Evolutionary conservation across 192 early-diverging fungal genomes (phyloP).

Genomic region (Cetraspora pellucida): DNA sequence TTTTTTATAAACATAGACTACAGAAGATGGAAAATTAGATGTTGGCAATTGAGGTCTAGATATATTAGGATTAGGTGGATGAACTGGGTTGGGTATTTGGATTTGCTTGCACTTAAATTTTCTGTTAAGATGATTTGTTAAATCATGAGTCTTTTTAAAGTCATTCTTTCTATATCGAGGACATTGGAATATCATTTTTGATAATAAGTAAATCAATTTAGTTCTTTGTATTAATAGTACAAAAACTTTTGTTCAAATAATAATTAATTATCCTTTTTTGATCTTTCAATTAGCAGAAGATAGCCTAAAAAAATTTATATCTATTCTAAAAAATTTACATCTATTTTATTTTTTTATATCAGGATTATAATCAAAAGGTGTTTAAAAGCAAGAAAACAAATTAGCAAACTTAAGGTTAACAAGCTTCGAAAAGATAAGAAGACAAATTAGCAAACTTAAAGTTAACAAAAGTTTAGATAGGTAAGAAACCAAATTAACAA

Average conservation of each 20-base stretch:
- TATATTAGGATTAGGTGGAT: not conserved
- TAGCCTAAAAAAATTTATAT: too few relatives aligned
- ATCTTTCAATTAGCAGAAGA: too few relatives aligned
- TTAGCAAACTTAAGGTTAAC: too few relatives aligned
- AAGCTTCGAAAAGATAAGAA: too few relatives aligned
- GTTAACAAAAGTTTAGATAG: too few relatives aligned
- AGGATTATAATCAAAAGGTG: too few relatives aligned
- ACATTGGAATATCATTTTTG: not conserved
- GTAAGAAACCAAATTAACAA: too few relatives aligned
- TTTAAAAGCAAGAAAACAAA: too few relatives aligned
- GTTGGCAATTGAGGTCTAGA: not conserved
- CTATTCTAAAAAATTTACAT: too few relatives aligned
- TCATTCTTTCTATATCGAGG: not conserved
- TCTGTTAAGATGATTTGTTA: not conserved
- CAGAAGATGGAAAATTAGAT: not conserved
- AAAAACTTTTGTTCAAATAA: conserved; percentile 4
- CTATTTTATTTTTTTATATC: too few relatives aligned
- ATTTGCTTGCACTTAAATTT: not conserved
- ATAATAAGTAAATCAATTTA: not conserved
- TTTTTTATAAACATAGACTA: too few relatives aligned
- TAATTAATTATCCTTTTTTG: conserved; percentile 15
- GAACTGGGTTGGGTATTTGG: not conserved
- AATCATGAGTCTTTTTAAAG: not conserved
- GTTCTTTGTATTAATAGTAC: conserved; percentile 6
- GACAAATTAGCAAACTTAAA: too few relatives aligned